A percentile compares a stretch with the other conserved stretches of the same genome.
Evolutionary conservation across 257 asterid species (phyloP).

Genomic region (Capsicum baccatum): DNA sequence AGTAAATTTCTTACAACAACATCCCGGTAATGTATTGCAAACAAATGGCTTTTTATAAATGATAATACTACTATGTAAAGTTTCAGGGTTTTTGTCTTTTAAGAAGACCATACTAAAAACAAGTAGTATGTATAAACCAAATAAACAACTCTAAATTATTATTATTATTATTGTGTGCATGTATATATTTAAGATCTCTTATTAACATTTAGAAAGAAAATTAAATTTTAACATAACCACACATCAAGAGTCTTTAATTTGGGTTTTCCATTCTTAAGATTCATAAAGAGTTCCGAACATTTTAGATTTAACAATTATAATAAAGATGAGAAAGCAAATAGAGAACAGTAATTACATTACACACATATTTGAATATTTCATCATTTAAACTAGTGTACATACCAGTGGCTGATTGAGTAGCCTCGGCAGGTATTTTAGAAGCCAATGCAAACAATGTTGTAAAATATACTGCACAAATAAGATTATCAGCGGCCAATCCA

Average conservation of each 20-base stretch:
- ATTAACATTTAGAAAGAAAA: not conserved
- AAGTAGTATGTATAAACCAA: too few relatives aligned
- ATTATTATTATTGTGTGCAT: too few relatives aligned
- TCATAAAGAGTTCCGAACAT: slow-evolving; percentile 1
- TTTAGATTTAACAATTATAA: not conserved
- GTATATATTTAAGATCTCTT: too few relatives aligned
- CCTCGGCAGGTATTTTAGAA: slow-evolving; percentile 78
- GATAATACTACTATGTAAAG: too few relatives aligned
- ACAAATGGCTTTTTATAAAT: too few relatives aligned
- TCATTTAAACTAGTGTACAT: slow-evolving; percentile 27
- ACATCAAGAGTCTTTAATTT: not conserved
- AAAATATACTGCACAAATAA: slow-evolving; percentile 89
- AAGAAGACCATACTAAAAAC: too few relatives aligned
- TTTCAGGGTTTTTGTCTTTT: too few relatives aligned
- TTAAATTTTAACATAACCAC: not conserved
- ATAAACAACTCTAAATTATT: too few relatives aligned
- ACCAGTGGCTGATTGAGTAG: slow-evolving; percentile 58
- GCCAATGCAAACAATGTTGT: slow-evolving; percentile 83
- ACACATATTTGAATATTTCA: not conserved
- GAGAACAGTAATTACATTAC: not conserved
- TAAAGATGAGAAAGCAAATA: not conserved
- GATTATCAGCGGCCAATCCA: slow-evolving; percentile 96
- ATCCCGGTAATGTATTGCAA: too few relatives aligned
- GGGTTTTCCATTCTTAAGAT: slow-evolving; percentile 5
- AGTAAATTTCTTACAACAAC: too few relatives aligned